A percentile compares a stretch with the other conserved stretches of the same genome.
These are phyloP conservation scores for Euclidium syriacum DNA, from an alignment of 345 rosid genomes.

Conservation along the genomic window DNA sequence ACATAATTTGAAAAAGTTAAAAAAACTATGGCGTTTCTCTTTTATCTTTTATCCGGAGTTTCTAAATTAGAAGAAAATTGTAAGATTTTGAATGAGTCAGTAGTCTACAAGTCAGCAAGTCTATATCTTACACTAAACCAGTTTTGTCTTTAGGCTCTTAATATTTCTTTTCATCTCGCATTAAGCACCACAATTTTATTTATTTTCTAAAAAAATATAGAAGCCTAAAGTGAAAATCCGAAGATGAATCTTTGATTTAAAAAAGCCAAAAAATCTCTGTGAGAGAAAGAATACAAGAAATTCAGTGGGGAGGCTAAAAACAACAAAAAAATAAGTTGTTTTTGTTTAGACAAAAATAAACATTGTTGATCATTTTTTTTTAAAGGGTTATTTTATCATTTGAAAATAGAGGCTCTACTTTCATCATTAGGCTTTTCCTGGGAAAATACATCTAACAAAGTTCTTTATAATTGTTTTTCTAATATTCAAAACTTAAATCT, in stretches of 20 bases:
- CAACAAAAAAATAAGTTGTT: too few species aligned
- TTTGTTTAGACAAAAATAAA: too few species aligned
- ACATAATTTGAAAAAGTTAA: background rate
- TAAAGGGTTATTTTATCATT: background rate
- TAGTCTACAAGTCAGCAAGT: conserved; percentile 1
- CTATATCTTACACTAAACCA: conserved; percentile 1
- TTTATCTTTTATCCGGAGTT: too few species aligned
- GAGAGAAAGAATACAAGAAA: background rate
- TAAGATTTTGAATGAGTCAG: background rate
- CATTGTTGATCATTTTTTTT: background rate
- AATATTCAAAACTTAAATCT: conserved; percentile 13
- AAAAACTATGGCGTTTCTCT: background rate
- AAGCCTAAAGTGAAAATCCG: background rate
- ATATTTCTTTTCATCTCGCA: background rate
- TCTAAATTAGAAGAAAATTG: background rate
- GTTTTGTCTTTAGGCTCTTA: background rate
- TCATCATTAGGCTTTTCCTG: background rate
- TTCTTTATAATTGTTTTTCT: too few species aligned
- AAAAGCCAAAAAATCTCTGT: background rate
- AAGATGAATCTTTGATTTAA: background rate
- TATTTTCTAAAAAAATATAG: background rate
- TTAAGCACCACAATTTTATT: background rate
- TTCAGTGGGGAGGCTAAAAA: background rate
- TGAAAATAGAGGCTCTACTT: background rate
- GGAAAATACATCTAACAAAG: background rate